Evolutionary conservation across 2,329 filamentous ascomycete genomes (phyloP).

Genomic region (Clonostachys chloroleuca): DNA sequence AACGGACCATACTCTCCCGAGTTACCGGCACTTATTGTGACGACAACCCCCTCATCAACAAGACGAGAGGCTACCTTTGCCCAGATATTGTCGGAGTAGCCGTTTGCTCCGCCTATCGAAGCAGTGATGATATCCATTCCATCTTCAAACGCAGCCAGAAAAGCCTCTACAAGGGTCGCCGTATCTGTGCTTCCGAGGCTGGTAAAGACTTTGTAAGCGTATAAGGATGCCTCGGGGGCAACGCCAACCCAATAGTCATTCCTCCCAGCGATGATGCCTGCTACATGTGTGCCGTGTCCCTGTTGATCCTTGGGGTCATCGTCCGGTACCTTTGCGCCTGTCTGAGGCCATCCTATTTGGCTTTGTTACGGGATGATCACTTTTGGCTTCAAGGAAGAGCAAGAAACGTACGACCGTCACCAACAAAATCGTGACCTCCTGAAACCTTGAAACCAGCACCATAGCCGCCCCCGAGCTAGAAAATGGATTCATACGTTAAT

Average conservation of each 20-base stretch:
- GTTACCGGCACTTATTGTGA: constrained; percentile 38
- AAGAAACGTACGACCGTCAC: constrained; percentile 6
- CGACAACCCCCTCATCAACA: constrained; percentile 28
- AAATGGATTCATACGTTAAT: not conserved
- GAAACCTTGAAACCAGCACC: constrained; percentile 14
- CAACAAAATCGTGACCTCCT: constrained; percentile 15
- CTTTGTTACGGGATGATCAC: not conserved
- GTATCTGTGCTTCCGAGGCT: constrained; percentile 11
- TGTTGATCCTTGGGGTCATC: constrained; percentile 15
- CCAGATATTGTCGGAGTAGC: constrained; percentile 21
- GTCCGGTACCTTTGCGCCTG: constrained; percentile 7
- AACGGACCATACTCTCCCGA: constrained; percentile 33
- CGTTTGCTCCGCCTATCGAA: constrained; percentile 18
- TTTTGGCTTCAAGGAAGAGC: not conserved
- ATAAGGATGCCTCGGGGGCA: constrained; percentile 16
- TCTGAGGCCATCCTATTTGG: not conserved
- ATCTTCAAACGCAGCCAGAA: constrained; percentile 21
- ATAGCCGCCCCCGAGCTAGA: constrained; percentile 14
- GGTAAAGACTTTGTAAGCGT: constrained; percentile 18
- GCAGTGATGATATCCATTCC: constrained; percentile 24
- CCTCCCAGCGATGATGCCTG: constrained; percentile 21
- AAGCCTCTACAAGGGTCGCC: constrained; percentile 24
- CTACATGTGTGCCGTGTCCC: constrained; percentile 20
- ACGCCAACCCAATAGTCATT: constrained; percentile 16
- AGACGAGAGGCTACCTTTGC: constrained; percentile 20